Base-by-base conservation (phyloP, 331 rosid genomes). In the Rhamnella rubrinervis region DNA sequence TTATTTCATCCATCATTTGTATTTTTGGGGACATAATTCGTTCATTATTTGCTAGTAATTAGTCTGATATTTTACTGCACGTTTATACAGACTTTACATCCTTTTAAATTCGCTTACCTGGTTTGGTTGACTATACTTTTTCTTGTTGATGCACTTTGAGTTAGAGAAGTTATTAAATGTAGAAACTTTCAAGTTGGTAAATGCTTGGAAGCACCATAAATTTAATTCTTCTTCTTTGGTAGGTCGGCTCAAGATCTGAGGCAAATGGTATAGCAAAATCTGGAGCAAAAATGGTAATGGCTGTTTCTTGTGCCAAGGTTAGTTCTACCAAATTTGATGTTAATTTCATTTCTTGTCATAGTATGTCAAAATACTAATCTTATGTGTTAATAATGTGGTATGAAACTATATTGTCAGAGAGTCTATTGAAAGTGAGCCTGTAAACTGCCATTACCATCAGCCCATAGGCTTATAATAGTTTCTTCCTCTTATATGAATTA, bases 271-370 rank as follows among this genome's bases (percentile, higher is more conserved):
- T 93, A 56, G 98, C 97, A 44, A 93, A 93, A 71, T 84, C 98
- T 35, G 97, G 97, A 68, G 97, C 98, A 16, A 93, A 93, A 81
- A 85, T 93, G 96, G 98, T 90, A 75, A 90, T 90, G 98, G 98
- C 98, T 68, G 98, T 90, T 72, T 88, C 98, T 68, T 93, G 98
- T 69, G 96, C 98, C 50, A 93, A 93, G 98, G 98, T 93, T 63
- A 31, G 84, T 78, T 59, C 58, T 68, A 71, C 58, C 10, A 64
- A 16, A 46, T 55, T 60, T 67, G n/a, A 40, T 2, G 20, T 39
- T 39, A 21, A 35, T n/a, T 15, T 8, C 19, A 12, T 18, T 59
- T 61, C 38, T 28, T 35, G 35, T 25, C 57, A 5, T 65, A 20
- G 19, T 46, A 3, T 59, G 26, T 46, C 4, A 71, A 59, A 31